A percentile compares a stretch with the other conserved stretches of the same genome.
Conservation (phyloP, 2,329 filamentous ascomycete species). For the Lizonia empirigonia region DNA sequence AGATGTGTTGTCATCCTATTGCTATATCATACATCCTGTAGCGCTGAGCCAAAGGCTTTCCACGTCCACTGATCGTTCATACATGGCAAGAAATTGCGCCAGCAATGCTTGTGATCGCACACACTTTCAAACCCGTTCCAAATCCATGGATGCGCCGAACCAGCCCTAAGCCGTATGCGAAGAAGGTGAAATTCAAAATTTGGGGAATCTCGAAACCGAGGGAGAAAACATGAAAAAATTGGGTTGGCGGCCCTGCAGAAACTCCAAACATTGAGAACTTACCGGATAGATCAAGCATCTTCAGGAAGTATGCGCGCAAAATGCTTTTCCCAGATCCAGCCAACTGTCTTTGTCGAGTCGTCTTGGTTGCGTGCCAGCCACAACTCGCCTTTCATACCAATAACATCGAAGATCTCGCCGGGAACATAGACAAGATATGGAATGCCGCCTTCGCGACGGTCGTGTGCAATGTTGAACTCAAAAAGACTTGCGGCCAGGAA, state of each 20-base stretch:
- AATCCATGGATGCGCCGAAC: constrained; percentile 7
- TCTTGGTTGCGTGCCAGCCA: constrained; percentile 99
- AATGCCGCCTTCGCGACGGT: constrained; percentile 90
- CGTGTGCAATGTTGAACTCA: constrained; percentile 94
- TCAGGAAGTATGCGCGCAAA: constrained; percentile 62
- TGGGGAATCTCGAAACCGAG: background rate
- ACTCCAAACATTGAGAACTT: background rate
- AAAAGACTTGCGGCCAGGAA: constrained; percentile 94
- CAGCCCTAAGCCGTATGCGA: constrained; percentile 4
- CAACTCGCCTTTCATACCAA: constrained; percentile 94
- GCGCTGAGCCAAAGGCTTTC: constrained; percentile 1
- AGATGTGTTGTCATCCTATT: constrained; percentile 7
- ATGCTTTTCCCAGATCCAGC: constrained; percentile 99
- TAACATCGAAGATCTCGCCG: constrained; percentile 75
- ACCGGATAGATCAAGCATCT: constrained; percentile 25
- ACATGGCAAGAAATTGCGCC: constrained; percentile 17
- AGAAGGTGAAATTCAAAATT: constrained; percentile 1
- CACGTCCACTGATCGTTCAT: constrained; percentile 7
- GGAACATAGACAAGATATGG: constrained; percentile 95
- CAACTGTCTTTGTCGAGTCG: constrained; percentile 76
- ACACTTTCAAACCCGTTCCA: background rate
- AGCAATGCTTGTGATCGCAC: constrained; percentile 14
- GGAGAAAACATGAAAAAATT: background rate
- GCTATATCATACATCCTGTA: constrained; percentile 11
- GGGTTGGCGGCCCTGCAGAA: background rate